Evolutionary conservation across 257 asterid species (phyloP).

Genomic region (Nicotiana attenuata): DNA sequence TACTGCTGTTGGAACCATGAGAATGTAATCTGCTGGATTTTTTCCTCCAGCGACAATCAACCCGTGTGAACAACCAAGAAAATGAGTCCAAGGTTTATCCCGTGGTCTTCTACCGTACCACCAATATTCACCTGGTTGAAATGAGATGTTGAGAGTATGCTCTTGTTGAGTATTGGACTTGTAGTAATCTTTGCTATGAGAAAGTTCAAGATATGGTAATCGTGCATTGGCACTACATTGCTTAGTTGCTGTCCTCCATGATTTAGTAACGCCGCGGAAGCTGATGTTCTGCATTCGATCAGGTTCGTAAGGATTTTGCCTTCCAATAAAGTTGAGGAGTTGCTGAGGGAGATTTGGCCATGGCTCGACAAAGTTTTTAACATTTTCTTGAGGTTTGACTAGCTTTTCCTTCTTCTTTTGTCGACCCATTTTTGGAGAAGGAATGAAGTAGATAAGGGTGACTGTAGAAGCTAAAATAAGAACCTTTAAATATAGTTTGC

Average conservation of each 20-base stretch:
- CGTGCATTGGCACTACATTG: background rate
- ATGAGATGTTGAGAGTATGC: slow-evolving; percentile 4
- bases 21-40: background rate
- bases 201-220: slow-evolving; percentile 18
- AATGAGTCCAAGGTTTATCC: background rate
- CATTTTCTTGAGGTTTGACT: background rate
- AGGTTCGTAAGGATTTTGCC: slow-evolving; percentile 5
- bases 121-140: background rate
- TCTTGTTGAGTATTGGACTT: background rate
- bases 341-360: slow-evolving; percentile 38
- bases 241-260: background rate
- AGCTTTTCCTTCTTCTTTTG: background rate
- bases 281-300: slow-evolving; percentile 2
- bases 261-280: background rate
- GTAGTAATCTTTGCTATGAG: background rate
- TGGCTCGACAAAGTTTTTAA: background rate
- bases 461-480: background rate
- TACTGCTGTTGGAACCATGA: background rate
- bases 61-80: slow-evolving; percentile 19
- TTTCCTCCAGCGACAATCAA: slow-evolving; percentile 2
- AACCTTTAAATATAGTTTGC: background rate
- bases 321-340: slow-evolving; percentile 6
- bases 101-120: background rate
- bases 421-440: background rate
- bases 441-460: background rate